Evolutionary conservation across 495 filamentous ascomycete species (phyloP).

Genomic region (Wilcoxina mikolae): DNA sequence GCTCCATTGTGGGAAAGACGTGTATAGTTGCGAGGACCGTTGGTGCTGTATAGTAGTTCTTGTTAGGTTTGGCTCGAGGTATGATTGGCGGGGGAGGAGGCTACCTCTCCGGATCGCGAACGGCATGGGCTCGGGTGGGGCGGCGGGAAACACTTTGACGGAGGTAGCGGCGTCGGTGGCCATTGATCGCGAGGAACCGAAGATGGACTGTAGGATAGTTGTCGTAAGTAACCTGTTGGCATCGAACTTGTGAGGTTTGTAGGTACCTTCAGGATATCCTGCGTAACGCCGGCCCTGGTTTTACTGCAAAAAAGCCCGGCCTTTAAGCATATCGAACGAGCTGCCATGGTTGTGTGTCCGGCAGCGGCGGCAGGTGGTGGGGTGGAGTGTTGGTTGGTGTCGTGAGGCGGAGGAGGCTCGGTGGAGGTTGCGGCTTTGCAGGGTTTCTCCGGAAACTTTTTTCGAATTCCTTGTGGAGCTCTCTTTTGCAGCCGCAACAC

Average conservation of each 20-base stretch:
- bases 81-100: neutral
- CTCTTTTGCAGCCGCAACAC: constrained; percentile 1
- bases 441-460: constrained; percentile 23
- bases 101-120: constrained; percentile 24
- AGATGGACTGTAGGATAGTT: neutral
- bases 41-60: constrained; percentile 32
- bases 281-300: neutral
- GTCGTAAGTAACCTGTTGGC: neutral
- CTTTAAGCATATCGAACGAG: constrained; percentile 8
- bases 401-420: neutral
- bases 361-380: neutral
- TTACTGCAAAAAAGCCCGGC: constrained; percentile 3
- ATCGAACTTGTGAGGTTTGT: neutral
- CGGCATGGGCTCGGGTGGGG: constrained; percentile 8
- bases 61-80: neutral
- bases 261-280: constrained; percentile 16
- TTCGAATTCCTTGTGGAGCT: constrained; percentile 1
- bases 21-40: constrained; percentile 69
- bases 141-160: constrained; percentile 10
- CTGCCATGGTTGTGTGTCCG: constrained; percentile 13
- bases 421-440: constrained; percentile 2
- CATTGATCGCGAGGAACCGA: constrained; percentile 34
- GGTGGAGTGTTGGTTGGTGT: neutral
- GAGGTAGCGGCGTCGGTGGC: constrained; percentile 45
- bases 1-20: constrained; percentile 80